phyloP scores from a whole-genome alignment of 108 stramenopile species.

The Cyclotella baltica region DNA sequence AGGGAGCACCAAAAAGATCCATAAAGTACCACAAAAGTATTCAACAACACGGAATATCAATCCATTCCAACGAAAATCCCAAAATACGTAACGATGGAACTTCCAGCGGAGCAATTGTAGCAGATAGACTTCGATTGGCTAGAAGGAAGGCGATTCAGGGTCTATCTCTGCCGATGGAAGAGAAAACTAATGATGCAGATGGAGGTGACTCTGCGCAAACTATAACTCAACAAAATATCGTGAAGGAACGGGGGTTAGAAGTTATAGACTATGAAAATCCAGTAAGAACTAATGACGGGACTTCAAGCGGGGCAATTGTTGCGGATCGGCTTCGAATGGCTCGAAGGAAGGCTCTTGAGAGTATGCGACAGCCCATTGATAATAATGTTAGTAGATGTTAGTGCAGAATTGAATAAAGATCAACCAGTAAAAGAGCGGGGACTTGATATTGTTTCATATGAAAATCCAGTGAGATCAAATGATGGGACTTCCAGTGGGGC shows the following conservation, averaged over 20 bases:
- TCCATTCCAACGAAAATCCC: conserved; percentile 34
- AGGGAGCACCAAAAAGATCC: not conserved
- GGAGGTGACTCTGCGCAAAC: not conserved
- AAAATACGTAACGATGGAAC: conserved; percentile 45
- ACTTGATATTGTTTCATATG: conserved; percentile 6
- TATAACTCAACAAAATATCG: not conserved
- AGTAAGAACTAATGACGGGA: conserved; percentile 37
- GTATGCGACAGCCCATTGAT: not conserved
- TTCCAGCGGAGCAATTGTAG: conserved; percentile 36
- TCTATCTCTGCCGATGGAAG: not conserved
- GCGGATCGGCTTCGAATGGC: conserved; percentile 43
- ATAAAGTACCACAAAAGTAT: conserved; percentile 5
- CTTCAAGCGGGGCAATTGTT: conserved; percentile 45
- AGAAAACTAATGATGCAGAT: not conserved
- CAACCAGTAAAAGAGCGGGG: conserved; percentile 10
- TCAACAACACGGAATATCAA: conserved; percentile 5
- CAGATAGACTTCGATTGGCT: conserved; percentile 39
- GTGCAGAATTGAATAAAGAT: not conserved
- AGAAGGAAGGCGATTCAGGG: conserved; percentile 30
- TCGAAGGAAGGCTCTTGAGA: conserved; percentile 32
- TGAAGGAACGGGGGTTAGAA: conserved; percentile 6
- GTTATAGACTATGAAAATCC: conserved; percentile 37
- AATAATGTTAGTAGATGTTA: not conserved
- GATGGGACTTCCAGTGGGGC: conserved; percentile 56
- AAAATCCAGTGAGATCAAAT: conserved; percentile 42